phyloP scores from a whole-genome alignment of 805 yeast species.

The Candida insectorum region DNA sequence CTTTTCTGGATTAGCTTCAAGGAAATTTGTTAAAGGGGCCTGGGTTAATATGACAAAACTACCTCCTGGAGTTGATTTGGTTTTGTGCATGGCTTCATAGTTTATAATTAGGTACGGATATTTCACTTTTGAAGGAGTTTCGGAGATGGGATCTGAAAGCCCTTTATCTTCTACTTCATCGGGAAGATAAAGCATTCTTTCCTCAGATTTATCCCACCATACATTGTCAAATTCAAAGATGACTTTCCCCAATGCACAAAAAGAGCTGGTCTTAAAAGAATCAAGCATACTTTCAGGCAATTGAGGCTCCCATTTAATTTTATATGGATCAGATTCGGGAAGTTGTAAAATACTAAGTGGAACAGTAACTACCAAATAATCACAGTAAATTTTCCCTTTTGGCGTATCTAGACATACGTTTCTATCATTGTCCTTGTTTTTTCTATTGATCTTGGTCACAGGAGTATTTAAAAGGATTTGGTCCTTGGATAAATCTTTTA shows the following conservation, averaged over 20 bases:
- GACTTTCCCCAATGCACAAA: conserved; percentile 41
- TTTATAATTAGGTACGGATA: conserved; percentile 65
- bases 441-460: conserved; percentile 38
- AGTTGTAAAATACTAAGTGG: conserved; percentile 70
- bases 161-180: conserved; percentile 6
- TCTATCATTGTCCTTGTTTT: conserved; percentile 9
- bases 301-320: conserved; percentile 36
- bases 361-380: conserved; percentile 67
- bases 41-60: conserved; percentile 66
- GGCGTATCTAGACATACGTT: conserved; percentile 30
- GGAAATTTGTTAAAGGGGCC: conserved; percentile 64
- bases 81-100: conserved; percentile 41
- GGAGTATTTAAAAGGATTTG: conserved; percentile 39
- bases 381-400: conserved; percentile 35
- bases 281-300: conserved; percentile 17
- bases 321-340: conserved; percentile 32
- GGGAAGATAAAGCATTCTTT: conserved; percentile 36
- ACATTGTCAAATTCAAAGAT: conserved; percentile 37
- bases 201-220: conserved; percentile 43
- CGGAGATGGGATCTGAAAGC: conserved; percentile 8
- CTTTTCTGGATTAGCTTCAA: conserved; percentile 46
- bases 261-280: conserved; percentile 25
- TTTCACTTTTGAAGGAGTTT: conserved; percentile 45
- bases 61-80: conserved; percentile 29
- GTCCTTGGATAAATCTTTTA: conserved; percentile 33